phyloP scores from a whole-genome alignment of 2,329 filamentous ascomycete genomes.

The Emmonsiellopsis sp. region DNA sequence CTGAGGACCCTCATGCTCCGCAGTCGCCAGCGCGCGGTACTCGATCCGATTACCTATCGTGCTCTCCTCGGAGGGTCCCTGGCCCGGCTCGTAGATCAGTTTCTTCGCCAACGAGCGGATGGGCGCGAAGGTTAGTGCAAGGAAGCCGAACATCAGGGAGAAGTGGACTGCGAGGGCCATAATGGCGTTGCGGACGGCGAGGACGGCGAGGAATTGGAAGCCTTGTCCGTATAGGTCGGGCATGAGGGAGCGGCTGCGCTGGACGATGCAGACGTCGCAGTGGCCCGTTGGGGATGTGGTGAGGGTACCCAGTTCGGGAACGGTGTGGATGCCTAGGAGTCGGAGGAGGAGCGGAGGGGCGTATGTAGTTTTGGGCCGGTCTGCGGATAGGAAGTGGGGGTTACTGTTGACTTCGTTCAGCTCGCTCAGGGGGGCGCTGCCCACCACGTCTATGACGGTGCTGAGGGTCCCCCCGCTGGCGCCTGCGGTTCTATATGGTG shows the following conservation, averaged over 20 bases:
- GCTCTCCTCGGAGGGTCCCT: slow-evolving; percentile 39
- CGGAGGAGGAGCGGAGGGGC: slow-evolving; percentile 16
- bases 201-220: slow-evolving; percentile 50
- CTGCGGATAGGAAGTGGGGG: slow-evolving; percentile 39
- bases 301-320: slow-evolving; percentile 49
- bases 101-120: slow-evolving; percentile 42
- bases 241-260: slow-evolving; percentile 51
- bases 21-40: slow-evolving; percentile 36
- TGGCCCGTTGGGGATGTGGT: slow-evolving; percentile 44
- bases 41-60: slow-evolving; percentile 30
- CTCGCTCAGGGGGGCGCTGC: slow-evolving; percentile 35
- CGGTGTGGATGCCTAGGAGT: slow-evolving; percentile 43
- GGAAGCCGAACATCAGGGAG: slow-evolving; percentile 34
- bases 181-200: slow-evolving; percentile 41
- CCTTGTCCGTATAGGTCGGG: slow-evolving; percentile 48
- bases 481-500: slow-evolving; percentile 17
- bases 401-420: slow-evolving; percentile 35
- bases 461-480: slow-evolving; percentile 54
- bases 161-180: slow-evolving; percentile 42
- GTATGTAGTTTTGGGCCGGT: slow-evolving; percentile 22
- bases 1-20: slow-evolving; percentile 22
- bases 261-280: slow-evolving; percentile 48
- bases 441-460: slow-evolving; percentile 53
- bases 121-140: slow-evolving; percentile 42
- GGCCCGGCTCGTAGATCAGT: slow-evolving; percentile 41